Conservation (phyloP, 2,329 filamentous ascomycete genomes). For the Penicillium sp. region DNA sequence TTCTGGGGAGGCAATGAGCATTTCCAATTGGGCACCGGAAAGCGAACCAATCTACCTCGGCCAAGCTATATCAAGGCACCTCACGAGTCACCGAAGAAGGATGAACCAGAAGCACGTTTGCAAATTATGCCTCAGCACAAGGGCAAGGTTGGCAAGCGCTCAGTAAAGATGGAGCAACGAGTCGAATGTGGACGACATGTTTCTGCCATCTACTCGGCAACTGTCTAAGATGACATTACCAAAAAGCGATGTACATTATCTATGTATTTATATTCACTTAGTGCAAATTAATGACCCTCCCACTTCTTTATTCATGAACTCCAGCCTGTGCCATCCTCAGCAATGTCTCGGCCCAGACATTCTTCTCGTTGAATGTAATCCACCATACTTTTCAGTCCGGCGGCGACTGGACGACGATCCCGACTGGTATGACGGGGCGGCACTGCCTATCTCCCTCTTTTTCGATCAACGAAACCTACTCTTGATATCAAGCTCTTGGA, state of each 20-base stretch:
- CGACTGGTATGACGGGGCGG: neutral
- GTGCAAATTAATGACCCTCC: conserved; percentile 3
- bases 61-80: conserved; percentile 83
- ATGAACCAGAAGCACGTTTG: conserved; percentile 69
- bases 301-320: neutral
- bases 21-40: conserved; percentile 91
- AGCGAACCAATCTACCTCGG: conserved; percentile 73
- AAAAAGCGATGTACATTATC: conserved; percentile 20
- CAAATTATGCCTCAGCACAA: conserved; percentile 77
- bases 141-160: conserved; percentile 68
- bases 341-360: neutral
- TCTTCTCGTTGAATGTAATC: neutral
- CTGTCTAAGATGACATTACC: conserved; percentile 40
- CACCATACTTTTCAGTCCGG: neutral
- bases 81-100: conserved; percentile 59
- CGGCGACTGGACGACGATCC: neutral
- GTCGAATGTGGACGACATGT: conserved; percentile 83
- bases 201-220: conserved; percentile 79
- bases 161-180: conserved; percentile 77
- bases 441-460: neutral
- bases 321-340: neutral
- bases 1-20: conserved; percentile 96
- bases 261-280: conserved; percentile 14
- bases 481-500: neutral
- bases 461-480: neutral